Evolutionary conservation across 371 early-diverging fungal species (phyloP).

Genomic region (Mucor circinelloides): DNA sequence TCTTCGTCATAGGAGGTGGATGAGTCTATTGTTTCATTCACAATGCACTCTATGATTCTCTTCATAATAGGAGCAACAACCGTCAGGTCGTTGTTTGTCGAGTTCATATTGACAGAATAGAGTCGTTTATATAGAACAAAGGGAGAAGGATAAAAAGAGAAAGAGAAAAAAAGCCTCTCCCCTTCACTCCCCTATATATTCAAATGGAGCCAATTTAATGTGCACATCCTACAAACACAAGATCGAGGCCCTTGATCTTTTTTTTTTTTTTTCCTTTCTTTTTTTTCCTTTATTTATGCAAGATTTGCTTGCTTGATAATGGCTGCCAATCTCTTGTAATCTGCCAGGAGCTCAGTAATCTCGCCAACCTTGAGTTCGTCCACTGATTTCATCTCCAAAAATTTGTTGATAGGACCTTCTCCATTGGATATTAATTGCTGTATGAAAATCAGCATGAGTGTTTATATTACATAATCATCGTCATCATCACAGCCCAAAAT

Average conservation of each 20-base stretch:
- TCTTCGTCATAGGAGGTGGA: slow-evolving; percentile 27
- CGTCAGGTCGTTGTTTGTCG: neutral
- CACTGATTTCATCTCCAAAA: slow-evolving; percentile 33
- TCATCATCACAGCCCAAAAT: neutral
- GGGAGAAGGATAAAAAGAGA: neutral
- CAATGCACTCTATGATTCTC: slow-evolving; percentile 34
- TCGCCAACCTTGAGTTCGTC: slow-evolving; percentile 35
- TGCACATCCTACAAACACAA: too few relatives aligned
- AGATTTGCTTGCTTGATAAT: slow-evolving; percentile 38
- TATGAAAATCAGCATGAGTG: neutral
- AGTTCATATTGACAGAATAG: neutral
- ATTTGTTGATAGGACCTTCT: slow-evolving; percentile 29
- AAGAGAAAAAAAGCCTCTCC: neutral
- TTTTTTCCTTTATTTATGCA: slow-evolving; percentile 11
- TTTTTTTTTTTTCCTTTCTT: neutral
- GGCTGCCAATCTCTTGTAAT: slow-evolving; percentile 39
- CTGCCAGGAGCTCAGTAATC: slow-evolving; percentile 31
- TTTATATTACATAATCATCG: neutral
- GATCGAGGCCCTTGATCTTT: neutral
- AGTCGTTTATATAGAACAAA: neutral
- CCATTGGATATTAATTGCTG: neutral
- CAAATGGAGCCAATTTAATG: neutral
- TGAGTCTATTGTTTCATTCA: slow-evolving; percentile 29
- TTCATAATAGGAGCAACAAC: slow-evolving; percentile 38
- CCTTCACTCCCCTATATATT: neutral